These are phyloP conservation scores for Hibiscus tridactylites DNA, from an alignment of 345 rosid genomes.

Conservation along the genomic window DNA sequence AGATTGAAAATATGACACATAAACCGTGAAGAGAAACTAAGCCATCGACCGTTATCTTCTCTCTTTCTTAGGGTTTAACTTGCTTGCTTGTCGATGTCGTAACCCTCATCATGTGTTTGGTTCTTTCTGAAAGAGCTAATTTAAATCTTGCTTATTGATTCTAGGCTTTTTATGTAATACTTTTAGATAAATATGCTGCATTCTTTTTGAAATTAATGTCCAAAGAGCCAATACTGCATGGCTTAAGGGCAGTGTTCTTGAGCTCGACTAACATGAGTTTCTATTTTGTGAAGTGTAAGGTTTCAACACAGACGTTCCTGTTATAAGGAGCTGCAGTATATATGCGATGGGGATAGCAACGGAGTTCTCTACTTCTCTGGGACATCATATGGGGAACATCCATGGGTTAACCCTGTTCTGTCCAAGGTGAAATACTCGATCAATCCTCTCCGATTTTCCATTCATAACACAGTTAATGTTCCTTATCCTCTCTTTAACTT, in stretches of 20 bases:
- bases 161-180: background rate
- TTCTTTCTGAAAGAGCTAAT: background rate
- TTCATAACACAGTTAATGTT: background rate
- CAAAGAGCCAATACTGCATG: background rate
- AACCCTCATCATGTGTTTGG: background rate
- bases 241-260: background rate
- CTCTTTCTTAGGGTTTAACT: background rate
- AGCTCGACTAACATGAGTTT: background rate
- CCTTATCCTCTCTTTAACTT: background rate
- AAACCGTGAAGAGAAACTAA: background rate
- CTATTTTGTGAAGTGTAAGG: slow-evolving; percentile 32
- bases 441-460: background rate
- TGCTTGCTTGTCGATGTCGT: background rate
- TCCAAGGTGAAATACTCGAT: slow-evolving; percentile 45
- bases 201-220: background rate
- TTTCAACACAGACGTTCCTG: slow-evolving; percentile 82
- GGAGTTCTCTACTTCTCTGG: slow-evolving; percentile 86
- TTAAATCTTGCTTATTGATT: background rate
- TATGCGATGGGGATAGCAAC: slow-evolving; percentile 96
- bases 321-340: slow-evolving; percentile 91
- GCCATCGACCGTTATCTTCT: background rate
- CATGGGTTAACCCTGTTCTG: slow-evolving; percentile 93
- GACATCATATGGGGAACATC: slow-evolving; percentile 87
- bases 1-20: background rate
- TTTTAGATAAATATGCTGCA: background rate